Base-by-base conservation (phyloP, 306 rosid species). In the Medicago lupulina region DNA sequence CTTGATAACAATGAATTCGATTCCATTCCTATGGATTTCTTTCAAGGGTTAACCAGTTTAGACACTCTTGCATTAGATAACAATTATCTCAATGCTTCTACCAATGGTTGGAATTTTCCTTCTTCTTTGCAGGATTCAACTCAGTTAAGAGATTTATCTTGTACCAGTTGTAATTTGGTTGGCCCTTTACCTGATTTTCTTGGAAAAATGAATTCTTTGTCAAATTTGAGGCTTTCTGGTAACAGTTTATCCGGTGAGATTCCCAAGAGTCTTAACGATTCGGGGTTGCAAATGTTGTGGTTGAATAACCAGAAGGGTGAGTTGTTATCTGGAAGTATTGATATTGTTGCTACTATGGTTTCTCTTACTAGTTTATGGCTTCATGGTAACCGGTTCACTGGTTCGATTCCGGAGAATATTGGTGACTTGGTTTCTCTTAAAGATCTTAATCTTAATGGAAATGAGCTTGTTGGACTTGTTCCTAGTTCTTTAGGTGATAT, bases 61-160 rank as follows among this genome's bases (percentile, higher is more conserved):
- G 92, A 90, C 17, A 93, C 85, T 34, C 3, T 96, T 75, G 98
- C 98, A 15, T 73, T 96, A 83, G 99, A 96, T 80, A 21, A 77
- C 19, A 87, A 89, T 25, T 53, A 72, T 53, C 77, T 96, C 5
- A 96, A 96, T 67, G 91, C 61, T 1, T 84, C 59, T 28, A 21
- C 79, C 0, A 96, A 97, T 5, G 99, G 99, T 0, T 96, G 99
- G 99, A 74, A 44, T 7, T 85, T 96, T 16, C 98, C 97, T 8
- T 1, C 67, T 9, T 31, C 79, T 13, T 61, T 96, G 69, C 70
- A 21, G 31, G 70, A 63, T 17, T 87, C 97, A 1, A 59, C 82
- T 0, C 98, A 88, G 75, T 73, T 96, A 68, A 87, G 82, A 34
- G 92, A 85, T 38, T 72, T 96, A 15, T 84, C 97, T 21, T 96